A percentile compares a stretch with the other conserved stretches of the same genome.
phyloP scores from a whole-genome alignment of 2,329 filamentous ascomycete species.

The Verticillium dahliae region DNA sequence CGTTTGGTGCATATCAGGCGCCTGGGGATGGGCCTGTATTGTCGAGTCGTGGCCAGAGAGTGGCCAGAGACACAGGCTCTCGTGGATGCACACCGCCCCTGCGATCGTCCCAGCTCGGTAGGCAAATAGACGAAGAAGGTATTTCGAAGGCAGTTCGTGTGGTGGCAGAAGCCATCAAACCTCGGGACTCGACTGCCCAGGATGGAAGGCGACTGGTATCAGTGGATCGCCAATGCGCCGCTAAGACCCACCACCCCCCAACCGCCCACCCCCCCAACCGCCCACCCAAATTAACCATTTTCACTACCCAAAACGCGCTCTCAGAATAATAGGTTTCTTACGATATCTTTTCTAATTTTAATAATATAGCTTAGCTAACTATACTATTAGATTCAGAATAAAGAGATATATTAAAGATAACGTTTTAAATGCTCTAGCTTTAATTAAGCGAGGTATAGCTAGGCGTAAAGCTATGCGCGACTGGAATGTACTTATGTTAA shows the following conservation, averaged over 20 bases:
- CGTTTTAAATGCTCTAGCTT: background rate
- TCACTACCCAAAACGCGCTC: background rate
- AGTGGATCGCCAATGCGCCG: background rate
- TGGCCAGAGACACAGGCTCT: background rate
- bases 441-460: background rate
- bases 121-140: background rate
- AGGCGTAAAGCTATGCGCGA: background rate
- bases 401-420: background rate
- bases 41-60: background rate
- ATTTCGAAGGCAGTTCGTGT: background rate
- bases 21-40: background rate
- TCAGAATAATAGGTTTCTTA: background rate
- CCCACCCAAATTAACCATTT: background rate
- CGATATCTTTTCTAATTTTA: background rate
- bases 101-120: background rate
- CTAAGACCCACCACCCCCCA: background rate
- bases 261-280: background rate
- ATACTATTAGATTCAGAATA: background rate
- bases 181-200: background rate
- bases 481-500: too few relatives aligned
- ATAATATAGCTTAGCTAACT: background rate
- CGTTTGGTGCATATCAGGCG: constrained; percentile 1
- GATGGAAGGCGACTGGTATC: background rate
- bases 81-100: background rate
- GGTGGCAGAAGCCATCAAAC: background rate